phyloP scores from a whole-genome alignment of 495 filamentous ascomycete species.

The Staphylotrichum longicolle region DNA sequence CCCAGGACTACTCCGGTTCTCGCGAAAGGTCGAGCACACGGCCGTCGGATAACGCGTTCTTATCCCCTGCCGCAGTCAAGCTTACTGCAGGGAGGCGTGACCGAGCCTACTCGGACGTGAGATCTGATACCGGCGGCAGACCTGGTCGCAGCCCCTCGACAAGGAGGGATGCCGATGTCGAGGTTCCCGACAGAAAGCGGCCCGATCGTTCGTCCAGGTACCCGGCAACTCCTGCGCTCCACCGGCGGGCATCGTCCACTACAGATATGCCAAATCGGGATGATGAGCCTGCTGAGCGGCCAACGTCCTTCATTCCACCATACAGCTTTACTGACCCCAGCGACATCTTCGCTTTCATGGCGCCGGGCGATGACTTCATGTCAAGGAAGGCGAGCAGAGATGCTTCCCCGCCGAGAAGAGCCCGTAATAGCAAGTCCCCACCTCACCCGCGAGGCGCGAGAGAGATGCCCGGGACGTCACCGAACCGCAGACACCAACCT shows the following conservation, averaged over 20 bases:
- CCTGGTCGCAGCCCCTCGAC: conserved; percentile 21
- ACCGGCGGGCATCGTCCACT: conserved; percentile 25
- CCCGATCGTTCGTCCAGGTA: conserved; percentile 20
- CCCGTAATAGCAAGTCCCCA: conserved; percentile 26
- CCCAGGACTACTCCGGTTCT: conserved; percentile 9
- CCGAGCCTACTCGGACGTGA: conserved; percentile 39
- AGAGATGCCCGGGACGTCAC: conserved; percentile 26
- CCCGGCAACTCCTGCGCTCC: conserved; percentile 6
- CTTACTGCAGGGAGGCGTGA: conserved; percentile 39
- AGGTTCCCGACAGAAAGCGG: conserved; percentile 25
- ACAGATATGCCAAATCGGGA: conserved; percentile 11
- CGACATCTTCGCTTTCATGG: conserved; percentile 34
- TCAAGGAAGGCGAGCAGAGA: conserved; percentile 10
- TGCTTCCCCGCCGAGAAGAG: conserved; percentile 23
- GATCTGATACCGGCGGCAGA: conserved; percentile 9
- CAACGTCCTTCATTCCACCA: conserved; percentile 17
- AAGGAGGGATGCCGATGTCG: conserved; percentile 20
- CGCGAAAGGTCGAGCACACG: conserved; percentile 16
- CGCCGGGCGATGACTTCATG: conserved; percentile 23
- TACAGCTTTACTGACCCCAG: conserved; percentile 16
- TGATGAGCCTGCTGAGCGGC: conserved; percentile 9
- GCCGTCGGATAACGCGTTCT: conserved; percentile 33
- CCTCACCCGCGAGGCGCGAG: conserved; percentile 27
- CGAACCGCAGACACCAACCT: conserved; percentile 21
- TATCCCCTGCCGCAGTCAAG: conserved; percentile 37